These are phyloP conservation scores for Eutypella sp. DNA, from an alignment of 2,329 filamentous ascomycete genomes.

Conservation along the genomic window DNA sequence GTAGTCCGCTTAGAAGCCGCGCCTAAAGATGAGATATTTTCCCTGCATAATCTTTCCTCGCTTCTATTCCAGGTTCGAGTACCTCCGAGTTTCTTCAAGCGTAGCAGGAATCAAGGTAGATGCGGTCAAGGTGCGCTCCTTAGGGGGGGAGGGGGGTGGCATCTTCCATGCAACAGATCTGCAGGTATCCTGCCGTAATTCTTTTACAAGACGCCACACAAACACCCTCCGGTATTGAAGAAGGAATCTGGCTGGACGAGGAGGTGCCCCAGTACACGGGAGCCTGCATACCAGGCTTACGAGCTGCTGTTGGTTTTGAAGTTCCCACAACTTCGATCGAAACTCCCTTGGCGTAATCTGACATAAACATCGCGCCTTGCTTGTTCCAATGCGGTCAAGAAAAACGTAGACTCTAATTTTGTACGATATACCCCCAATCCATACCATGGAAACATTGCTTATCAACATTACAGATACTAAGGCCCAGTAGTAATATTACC, in stretches of 20 bases:
- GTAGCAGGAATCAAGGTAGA: not conserved
- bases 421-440: not conserved
- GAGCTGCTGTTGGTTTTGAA: constrained; percentile 26
- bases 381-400: constrained; percentile 10
- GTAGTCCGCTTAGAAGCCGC: constrained; percentile 1
- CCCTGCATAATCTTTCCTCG: constrained; percentile 1
- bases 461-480: not conserved
- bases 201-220: constrained; percentile 42
- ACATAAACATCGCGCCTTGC: constrained; percentile 16
- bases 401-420: not conserved
- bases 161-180: constrained; percentile 40
- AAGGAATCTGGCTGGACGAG: constrained; percentile 31
- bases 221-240: constrained; percentile 37
- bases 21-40: constrained; percentile 2
- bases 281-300: constrained; percentile 35
- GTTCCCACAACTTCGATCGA: constrained; percentile 28
- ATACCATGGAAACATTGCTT: not conserved
- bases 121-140: constrained; percentile 6
- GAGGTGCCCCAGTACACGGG: constrained; percentile 32
- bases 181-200: constrained; percentile 44
- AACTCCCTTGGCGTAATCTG: constrained; percentile 17
- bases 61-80: constrained; percentile 2
- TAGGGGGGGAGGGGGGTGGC: no score
- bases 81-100: not conserved
- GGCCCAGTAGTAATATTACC: no score